Percentiles rank a stretch among this genome's conserved stretches.
Evolutionary conservation across 306 rosid species (phyloP).

Genomic region (Erythrophleum fordii): DNA sequence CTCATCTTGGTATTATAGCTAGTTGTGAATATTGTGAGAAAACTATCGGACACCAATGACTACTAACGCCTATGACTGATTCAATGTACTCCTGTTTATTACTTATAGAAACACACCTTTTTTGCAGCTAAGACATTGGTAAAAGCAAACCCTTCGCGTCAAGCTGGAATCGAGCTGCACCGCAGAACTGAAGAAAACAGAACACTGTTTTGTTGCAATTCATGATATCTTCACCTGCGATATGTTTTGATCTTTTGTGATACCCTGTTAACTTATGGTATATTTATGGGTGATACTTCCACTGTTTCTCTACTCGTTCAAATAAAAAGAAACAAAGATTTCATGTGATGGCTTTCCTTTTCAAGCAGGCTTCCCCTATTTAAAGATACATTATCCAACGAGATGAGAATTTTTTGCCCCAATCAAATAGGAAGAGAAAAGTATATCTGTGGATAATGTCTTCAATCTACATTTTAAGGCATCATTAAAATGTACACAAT

Average conservation of each 20-base stretch:
- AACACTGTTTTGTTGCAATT: conserved; percentile 67
- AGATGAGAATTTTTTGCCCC: background rate
- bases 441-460: background rate
- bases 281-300: background rate
- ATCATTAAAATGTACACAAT: background rate
- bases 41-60: background rate
- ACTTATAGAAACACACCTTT: background rate
- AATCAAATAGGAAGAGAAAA: background rate
- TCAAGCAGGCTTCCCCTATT: background rate
- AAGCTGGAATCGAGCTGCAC: conserved; percentile 65
- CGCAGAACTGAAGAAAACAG: conserved; percentile 57
- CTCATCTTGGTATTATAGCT: background rate
- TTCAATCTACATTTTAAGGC: background rate
- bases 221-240: conserved; percentile 30
- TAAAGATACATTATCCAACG: background rate
- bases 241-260: background rate
- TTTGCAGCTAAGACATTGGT: conserved; percentile 74
- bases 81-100: background rate
- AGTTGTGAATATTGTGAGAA: background rate
- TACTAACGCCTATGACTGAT: background rate
- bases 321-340: background rate
- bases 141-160: conserved; percentile 70
- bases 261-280: background rate
- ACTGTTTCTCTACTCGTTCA: background rate
- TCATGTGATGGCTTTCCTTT: background rate